Percentiles rank a stretch among this genome's conserved stretches.
phyloP scores from a whole-genome alignment of 441 rosid genomes.

The Sinapis alba region DNA sequence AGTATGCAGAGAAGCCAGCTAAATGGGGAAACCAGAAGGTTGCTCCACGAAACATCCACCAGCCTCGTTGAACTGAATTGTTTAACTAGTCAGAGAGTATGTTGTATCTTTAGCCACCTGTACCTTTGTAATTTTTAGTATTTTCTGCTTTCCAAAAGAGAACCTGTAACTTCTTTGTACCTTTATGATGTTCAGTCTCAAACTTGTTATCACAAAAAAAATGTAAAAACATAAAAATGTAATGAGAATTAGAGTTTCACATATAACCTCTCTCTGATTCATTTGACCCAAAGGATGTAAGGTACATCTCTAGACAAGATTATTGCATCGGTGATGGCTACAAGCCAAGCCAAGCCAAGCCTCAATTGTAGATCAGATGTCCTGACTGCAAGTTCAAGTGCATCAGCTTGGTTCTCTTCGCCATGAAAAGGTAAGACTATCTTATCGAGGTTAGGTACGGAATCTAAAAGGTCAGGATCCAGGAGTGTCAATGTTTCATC shows the following conservation, averaged over 20 bases:
- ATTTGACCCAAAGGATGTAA: background rate
- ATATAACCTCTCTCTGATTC: background rate
- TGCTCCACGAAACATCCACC: slow-evolving; percentile 53
- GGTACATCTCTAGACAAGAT: background rate
- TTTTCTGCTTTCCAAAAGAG: slow-evolving; percentile 26
- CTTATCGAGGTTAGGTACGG: background rate
- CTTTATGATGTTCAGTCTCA: slow-evolving; percentile 43
- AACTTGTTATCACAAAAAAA: slow-evolving; percentile 28
- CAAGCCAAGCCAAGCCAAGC: background rate
- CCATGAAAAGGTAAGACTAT: background rate
- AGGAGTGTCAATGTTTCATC: background rate
- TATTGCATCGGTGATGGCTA: too few species aligned
- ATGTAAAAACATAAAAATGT: slow-evolving; percentile 45
- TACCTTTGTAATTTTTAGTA: slow-evolving; percentile 41
- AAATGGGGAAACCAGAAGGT: slow-evolving; percentile 46
- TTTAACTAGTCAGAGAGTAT: slow-evolving; percentile 26
- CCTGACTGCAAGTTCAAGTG: background rate
- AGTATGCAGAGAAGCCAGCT: slow-evolving; percentile 52
- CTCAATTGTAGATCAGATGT: background rate
- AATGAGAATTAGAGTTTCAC: background rate
- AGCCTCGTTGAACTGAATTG: slow-evolving; percentile 51
- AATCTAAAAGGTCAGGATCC: background rate
- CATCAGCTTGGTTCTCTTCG: background rate
- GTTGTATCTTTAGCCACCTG: slow-evolving; percentile 31
- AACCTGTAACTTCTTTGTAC: slow-evolving; percentile 44